phyloP scores from a whole-genome alignment of 495 filamentous ascomycete genomes.

The Neurospora hispaniola region DNA sequence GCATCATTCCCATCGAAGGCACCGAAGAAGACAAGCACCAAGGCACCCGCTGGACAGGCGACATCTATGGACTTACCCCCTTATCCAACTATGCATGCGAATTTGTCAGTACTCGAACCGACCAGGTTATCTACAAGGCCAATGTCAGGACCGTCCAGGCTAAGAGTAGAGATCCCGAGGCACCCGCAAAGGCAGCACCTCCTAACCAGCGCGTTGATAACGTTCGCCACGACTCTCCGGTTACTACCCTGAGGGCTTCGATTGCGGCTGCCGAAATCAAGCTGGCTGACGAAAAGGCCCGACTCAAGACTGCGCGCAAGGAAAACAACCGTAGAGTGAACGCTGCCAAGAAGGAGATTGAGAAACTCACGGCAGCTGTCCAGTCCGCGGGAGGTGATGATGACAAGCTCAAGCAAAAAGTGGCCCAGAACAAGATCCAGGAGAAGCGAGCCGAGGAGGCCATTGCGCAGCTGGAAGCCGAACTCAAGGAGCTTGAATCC shows the following conservation, averaged over 20 bases:
- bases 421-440: constrained; percentile 66
- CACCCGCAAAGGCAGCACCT: constrained; percentile 28
- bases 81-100: constrained; percentile 78
- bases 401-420: constrained; percentile 70
- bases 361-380: constrained; percentile 56
- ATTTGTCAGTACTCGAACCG: constrained; percentile 65
- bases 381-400: constrained; percentile 68
- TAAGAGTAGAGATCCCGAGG: constrained; percentile 51
- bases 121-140: constrained; percentile 62
- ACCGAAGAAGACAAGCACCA: constrained; percentile 37
- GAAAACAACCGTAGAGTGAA: constrained; percentile 67
- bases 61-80: constrained; percentile 81
- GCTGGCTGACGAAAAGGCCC: constrained; percentile 62
- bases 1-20: constrained; percentile 50
- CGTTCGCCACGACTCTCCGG: constrained; percentile 68
- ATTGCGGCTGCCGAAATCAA: constrained; percentile 72
- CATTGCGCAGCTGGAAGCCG: constrained; percentile 44
- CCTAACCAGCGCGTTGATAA: constrained; percentile 43
- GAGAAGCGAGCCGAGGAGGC: constrained; percentile 72
- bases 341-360: constrained; percentile 67
- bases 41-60: constrained; percentile 56
- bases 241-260: constrained; percentile 78
- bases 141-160: constrained; percentile 71
- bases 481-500: constrained; percentile 56
- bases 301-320: constrained; percentile 63